Conservation (phyloP, 164 flowering plant genomes). For the Buxus sempervirens region DNA sequence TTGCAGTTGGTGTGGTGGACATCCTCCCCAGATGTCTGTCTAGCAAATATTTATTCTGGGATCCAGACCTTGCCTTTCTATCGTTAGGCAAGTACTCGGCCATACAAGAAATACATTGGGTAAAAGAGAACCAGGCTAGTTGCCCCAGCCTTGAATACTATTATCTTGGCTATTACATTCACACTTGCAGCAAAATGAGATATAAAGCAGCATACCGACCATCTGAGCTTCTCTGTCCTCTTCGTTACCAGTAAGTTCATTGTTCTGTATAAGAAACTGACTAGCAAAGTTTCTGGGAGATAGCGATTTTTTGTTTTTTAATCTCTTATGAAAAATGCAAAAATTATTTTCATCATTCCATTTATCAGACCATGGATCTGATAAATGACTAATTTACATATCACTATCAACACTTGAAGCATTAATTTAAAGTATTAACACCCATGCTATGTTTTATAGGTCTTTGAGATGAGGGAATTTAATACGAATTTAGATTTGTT, state of each 20-base stretch:
- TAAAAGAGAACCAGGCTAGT: conserved; percentile 58
- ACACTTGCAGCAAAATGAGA: conserved; percentile 92
- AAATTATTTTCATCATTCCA: not conserved
- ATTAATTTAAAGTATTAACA: not conserved
- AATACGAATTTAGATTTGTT: not conserved
- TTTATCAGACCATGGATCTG: not conserved
- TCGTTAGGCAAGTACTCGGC: conserved; percentile 92
- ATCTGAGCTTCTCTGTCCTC: conserved; percentile 94
- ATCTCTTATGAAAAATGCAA: not conserved
- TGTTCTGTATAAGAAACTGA: conserved; percentile 3
- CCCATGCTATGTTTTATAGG: not conserved
- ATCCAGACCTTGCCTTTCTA: conserved; percentile 80
- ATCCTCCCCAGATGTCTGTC: conserved; percentile 93
- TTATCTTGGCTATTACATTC: conserved; percentile 95
- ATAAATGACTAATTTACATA: not conserved
- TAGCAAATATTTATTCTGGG: conserved; percentile 97
- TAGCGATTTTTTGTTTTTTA: not conserved
- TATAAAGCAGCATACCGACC: conserved; percentile 92
- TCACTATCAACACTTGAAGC: not conserved
- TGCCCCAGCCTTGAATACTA: conserved; percentile 84
- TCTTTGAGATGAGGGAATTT: not conserved
- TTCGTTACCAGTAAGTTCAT: conserved; percentile 76
- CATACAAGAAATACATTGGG: conserved; percentile 83
- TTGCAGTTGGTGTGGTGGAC: conserved; percentile 98
- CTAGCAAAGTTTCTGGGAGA: not conserved